These are phyloP conservation scores for Citrus australasica DNA, from an alignment of 345 rosid genomes.

Conservation along the genomic window DNA sequence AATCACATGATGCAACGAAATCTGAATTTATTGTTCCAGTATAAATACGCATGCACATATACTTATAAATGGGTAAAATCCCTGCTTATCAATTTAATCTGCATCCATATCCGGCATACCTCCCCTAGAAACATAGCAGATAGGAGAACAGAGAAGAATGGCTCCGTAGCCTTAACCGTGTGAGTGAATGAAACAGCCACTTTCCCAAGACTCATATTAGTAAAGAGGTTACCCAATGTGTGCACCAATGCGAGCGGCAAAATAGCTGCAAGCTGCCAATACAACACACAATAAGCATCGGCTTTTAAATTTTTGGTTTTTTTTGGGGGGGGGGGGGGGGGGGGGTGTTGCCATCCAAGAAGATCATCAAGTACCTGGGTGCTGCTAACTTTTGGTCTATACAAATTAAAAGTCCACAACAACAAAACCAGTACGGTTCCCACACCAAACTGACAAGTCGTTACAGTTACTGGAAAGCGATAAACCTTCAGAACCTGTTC, in stretches of 20 bases:
- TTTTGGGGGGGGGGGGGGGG: no score
- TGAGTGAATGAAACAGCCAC: constrained; percentile 99
- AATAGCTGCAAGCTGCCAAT: constrained; percentile 69
- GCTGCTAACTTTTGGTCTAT: constrained; percentile 68
- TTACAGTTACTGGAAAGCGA: constrained; percentile 71
- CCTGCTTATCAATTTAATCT: neutral
- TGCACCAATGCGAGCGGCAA: constrained; percentile 91
- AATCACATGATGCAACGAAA: neutral
- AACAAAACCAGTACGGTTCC: constrained; percentile 66
- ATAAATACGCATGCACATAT: neutral
- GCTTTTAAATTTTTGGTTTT: no score
- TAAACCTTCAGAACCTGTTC: constrained; percentile 81
- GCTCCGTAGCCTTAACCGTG: constrained; percentile 98
- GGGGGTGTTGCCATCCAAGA: neutral
- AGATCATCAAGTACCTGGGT: constrained; percentile 42
- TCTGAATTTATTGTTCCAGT: neutral
- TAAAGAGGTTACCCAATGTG: constrained; percentile 83
- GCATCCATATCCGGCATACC: constrained; percentile 29
- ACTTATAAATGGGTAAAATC: neutral
- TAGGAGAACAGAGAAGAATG: constrained; percentile 92
- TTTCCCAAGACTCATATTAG: constrained; percentile 98
- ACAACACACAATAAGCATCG: constrained; percentile 10
- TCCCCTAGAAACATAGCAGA: constrained; percentile 96
- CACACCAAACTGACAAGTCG: constrained; percentile 70
- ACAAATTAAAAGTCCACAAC: constrained; percentile 83